Conservation (phyloP, 2,329 filamentous ascomycete genomes). For the Nakataea oryzae region DNA sequence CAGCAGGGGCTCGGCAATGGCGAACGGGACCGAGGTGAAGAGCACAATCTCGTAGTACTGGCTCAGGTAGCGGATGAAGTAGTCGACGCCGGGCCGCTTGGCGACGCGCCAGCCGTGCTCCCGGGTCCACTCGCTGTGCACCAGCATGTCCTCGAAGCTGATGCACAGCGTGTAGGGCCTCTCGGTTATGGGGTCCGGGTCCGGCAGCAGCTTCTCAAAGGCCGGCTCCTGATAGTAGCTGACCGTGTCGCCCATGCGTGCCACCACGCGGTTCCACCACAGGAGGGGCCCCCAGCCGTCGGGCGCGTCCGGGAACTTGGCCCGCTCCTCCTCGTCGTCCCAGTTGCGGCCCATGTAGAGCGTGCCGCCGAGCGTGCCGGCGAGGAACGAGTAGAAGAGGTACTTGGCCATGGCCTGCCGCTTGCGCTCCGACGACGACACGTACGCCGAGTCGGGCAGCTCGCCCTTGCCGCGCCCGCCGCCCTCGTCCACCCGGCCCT, state of each 20-base stretch:
- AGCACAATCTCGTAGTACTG: slow-evolving; percentile 98
- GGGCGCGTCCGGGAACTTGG: slow-evolving; percentile 58
- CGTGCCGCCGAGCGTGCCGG: slow-evolving; percentile 44
- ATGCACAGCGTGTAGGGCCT: slow-evolving; percentile 89
- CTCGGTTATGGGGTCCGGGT: slow-evolving; percentile 66
- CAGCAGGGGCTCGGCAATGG: slow-evolving; percentile 76
- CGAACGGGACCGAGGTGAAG: slow-evolving; percentile 81
- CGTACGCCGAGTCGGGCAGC: slow-evolving; percentile 69
- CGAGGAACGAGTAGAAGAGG: slow-evolving; percentile 53
- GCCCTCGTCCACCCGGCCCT: slow-evolving; percentile 23
- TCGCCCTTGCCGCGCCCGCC: slow-evolving; percentile 51
- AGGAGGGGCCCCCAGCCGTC: slow-evolving; percentile 66
- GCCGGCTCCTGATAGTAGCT: slow-evolving; percentile 94
- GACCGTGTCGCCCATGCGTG: slow-evolving; percentile 64
- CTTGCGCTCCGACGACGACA: slow-evolving; percentile 81
- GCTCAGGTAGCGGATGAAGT: slow-evolving; percentile 92
- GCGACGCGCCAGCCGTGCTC: slow-evolving; percentile 93
- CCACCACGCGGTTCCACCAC: slow-evolving; percentile 73
- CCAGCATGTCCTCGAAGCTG: slow-evolving; percentile 83
- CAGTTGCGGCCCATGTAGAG: slow-evolving; percentile 82
- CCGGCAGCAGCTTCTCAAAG: slow-evolving; percentile 85
- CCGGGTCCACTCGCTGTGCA: slow-evolving; percentile 89
- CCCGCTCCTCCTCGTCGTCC: slow-evolving; percentile 59
- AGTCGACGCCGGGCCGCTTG: slow-evolving; percentile 90
- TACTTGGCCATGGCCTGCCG: slow-evolving; percentile 67